Evolutionary conservation across 108 stramenopile genomes (phyloP).

Genomic region (Fragilaria radians): DNA sequence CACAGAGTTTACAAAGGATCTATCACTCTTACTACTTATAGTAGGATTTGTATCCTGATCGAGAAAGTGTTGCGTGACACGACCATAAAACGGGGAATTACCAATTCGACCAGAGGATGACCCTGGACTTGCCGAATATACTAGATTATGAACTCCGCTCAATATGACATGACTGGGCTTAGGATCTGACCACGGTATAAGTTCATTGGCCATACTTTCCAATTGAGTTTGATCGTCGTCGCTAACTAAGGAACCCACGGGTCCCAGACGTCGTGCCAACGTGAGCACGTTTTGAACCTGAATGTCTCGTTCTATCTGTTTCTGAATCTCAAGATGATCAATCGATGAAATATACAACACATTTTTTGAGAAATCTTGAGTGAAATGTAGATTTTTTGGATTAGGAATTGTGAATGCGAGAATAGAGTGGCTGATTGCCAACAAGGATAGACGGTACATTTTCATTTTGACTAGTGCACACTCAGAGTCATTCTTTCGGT

Average conservation of each 20-base stretch:
- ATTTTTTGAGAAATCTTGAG: too few species aligned
- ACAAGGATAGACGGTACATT: too few species aligned
- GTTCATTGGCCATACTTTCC: conserved; percentile 4
- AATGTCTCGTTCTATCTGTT: conserved; percentile 7
- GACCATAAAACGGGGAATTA: conserved; percentile 27
- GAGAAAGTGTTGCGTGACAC: conserved; percentile 37
- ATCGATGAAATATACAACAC: too few species aligned
- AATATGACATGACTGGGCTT: conserved; percentile 23
- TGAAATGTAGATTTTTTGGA: too few species aligned
- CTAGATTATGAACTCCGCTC: conserved; percentile 26
- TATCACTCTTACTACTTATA: too few species aligned
- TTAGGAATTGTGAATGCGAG: too few species aligned
- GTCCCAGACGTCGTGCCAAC: conserved; percentile 23
- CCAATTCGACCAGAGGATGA: conserved; percentile 33
- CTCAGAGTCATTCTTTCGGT: too few species aligned
- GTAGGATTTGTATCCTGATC: conserved; percentile 16
- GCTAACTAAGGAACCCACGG: conserved; percentile 28
- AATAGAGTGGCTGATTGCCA: too few species aligned
- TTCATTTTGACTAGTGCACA: too few species aligned
- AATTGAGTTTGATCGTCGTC: conserved; percentile 31
- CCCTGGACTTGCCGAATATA: conserved; percentile 37
- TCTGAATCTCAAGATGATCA: too few species aligned
- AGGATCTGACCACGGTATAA: conserved; percentile 3
- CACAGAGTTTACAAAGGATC: conserved; percentile 40
- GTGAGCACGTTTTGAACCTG: conserved; percentile 16